phyloP scores from a whole-genome alignment of 495 filamentous ascomycete genomes.

The Daldinia loculata region DNA sequence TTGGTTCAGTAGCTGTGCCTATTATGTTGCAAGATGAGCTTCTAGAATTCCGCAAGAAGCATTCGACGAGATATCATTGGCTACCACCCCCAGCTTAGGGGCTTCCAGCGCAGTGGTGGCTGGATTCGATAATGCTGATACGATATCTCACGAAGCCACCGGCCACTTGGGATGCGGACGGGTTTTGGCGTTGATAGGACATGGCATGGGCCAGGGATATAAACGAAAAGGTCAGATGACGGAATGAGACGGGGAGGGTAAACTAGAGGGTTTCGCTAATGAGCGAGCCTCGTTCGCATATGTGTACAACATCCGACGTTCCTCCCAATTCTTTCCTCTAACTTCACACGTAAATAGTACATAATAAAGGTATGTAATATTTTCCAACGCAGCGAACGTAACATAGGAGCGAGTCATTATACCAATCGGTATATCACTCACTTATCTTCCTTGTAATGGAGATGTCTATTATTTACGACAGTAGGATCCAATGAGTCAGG shows the following conservation, averaged over 20 bases:
- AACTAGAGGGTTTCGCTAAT: neutral
- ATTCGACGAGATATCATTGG: constrained; percentile 22
- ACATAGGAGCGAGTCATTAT: constrained; percentile 9
- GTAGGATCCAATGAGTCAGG: neutral
- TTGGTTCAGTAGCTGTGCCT: constrained; percentile 4
- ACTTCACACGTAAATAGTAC: constrained; percentile 28
- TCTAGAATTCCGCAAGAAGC: constrained; percentile 31
- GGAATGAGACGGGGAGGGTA: constrained; percentile 4
- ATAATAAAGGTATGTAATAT: constrained; percentile 41
- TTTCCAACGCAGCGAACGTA: constrained; percentile 14
- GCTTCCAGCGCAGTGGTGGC: constrained; percentile 19
- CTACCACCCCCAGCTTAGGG: neutral
- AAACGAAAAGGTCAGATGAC: constrained; percentile 9
- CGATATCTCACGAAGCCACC: constrained; percentile 21
- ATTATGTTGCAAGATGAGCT: neutral
- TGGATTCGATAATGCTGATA: constrained; percentile 26
- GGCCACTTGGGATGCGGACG: constrained; percentile 11
- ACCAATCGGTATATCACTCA: constrained; percentile 19
- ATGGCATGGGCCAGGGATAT: constrained; percentile 26
- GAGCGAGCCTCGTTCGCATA: constrained; percentile 17
- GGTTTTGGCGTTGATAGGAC: constrained; percentile 24
- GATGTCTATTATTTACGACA: constrained; percentile 5
- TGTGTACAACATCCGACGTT: constrained; percentile 9
- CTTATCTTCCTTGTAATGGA: constrained; percentile 14
- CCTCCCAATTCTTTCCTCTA: constrained; percentile 24